Evolutionary conservation across 306 rosid species (phyloP).

Genomic region (Hylodesmum podocarpum): DNA sequence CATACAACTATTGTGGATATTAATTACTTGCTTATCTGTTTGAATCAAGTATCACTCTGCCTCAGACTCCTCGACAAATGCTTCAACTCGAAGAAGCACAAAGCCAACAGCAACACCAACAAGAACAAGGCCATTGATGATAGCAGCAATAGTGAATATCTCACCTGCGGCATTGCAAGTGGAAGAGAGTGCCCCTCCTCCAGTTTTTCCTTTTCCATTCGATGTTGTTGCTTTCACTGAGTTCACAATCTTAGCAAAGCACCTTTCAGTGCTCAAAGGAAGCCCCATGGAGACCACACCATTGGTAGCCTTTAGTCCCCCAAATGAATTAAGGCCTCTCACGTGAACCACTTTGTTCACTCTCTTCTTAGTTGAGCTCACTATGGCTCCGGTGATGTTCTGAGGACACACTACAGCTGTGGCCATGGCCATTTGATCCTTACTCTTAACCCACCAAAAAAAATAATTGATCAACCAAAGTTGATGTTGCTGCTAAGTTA

Average conservation of each 20-base stretch:
- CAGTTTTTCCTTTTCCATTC: background rate
- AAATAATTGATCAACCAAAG: background rate
- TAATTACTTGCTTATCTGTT: background rate
- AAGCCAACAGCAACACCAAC: constrained; percentile 44
- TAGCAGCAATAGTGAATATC: constrained; percentile 36
- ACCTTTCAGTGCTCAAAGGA: constrained; percentile 36
- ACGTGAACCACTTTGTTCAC: background rate
- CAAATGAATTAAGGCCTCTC: constrained; percentile 30
- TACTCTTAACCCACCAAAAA: background rate
- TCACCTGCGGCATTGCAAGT: constrained; percentile 39
- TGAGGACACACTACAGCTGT: constrained; percentile 16
- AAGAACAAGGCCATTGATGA: constrained; percentile 36
- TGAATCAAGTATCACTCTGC: constrained; percentile 14
- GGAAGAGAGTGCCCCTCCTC: constrained; percentile 42
- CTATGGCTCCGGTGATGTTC: constrained; percentile 28
- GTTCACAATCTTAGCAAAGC: constrained; percentile 35
- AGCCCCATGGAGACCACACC: constrained; percentile 24
- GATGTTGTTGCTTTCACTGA: constrained; percentile 7
- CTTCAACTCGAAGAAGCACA: constrained; percentile 41
- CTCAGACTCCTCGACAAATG: constrained; percentile 34
- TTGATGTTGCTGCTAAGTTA: no score
- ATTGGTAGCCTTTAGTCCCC: constrained; percentile 35
- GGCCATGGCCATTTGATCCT: constrained; percentile 34
- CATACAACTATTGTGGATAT: background rate
- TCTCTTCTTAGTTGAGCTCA: constrained; percentile 25